Evolutionary conservation across 768 basidiomycete species (phyloP), one percentile per base, ranked within the genome.

Genomic region (Termitomyces eurrhizus): DNA sequence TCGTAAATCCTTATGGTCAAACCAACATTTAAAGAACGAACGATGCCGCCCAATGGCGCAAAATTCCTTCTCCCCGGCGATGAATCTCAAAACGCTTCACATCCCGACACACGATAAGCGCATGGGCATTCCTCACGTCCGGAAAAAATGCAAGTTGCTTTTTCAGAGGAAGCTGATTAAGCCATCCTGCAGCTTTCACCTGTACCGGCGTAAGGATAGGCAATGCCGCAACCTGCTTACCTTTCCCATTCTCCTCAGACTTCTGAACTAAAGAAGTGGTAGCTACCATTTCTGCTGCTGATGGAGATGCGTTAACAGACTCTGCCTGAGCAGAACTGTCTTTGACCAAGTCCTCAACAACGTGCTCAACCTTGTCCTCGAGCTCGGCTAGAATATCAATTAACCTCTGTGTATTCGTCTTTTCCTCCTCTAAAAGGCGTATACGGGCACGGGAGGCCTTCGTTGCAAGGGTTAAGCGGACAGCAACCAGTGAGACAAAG

Each of bases 81-180:
- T 92, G 88, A 13, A 71, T 62, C 63, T 80, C 74, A 68, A 89
- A 89, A 36, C 77, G 74, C 67, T 85, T 78, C 57, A 84, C 70
- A 62, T 92, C 90, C 48, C 92, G 77, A 69, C 82, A 85, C 11
- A 93, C 76, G 63, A 94, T 88, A 59, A 83, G 76, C 5, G 80
- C 89, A 72, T 94, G 92, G 32, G 89, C 75, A 66, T 92, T 92
- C 42, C 73, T 68, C 26, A 86, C 78, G 1, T 74, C 73, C 21
- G 77, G 73, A 64, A 93, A 86, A 68, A 83, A 91, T 21, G 82
- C 88, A 21, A 82, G 70, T 64, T 89, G 82, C 73, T 93, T 93
- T 75, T 84, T 80, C 51, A 93, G 68, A 0, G 90, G 89, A 12
- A 93, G 79, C 46, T 75, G 76, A 70, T 93, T 93, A 42, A 94